Evolutionary conservation across 192 early-diverging fungal species (phyloP).

Genomic region (Umbelopsis sp.): DNA sequence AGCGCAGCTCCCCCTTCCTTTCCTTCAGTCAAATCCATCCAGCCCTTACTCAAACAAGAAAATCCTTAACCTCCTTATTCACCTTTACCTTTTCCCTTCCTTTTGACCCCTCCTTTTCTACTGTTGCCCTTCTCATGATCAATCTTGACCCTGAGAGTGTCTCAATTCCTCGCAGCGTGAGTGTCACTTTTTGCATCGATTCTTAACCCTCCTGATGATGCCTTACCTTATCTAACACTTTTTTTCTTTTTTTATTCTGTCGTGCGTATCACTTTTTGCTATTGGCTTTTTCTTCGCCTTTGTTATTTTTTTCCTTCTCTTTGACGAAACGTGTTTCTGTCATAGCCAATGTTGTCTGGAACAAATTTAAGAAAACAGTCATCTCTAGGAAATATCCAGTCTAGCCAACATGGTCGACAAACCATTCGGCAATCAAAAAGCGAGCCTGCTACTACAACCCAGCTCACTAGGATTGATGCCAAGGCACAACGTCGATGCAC

Average conservation of each 20-base stretch:
- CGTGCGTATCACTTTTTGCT: slow-evolving; percentile 10
- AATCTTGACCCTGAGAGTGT: slow-evolving; percentile 19
- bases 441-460: neutral
- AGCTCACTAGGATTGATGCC: neutral
- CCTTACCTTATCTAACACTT: neutral
- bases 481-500: slow-evolving; percentile 12
- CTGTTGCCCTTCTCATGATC: slow-evolving; percentile 10
- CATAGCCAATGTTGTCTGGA: slow-evolving; percentile 15
- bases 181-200: slow-evolving; percentile 14
- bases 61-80: neutral
- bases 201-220: neutral
- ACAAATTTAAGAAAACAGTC: slow-evolving; percentile 9
- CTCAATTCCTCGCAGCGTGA: slow-evolving; percentile 14
- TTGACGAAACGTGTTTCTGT: neutral
- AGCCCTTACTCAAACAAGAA: neutral
- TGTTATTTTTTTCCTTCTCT: neutral
- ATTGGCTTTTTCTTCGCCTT: neutral
- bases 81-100: slow-evolving; percentile 11
- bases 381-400: neutral
- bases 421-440: slow-evolving; percentile 4
- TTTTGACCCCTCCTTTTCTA: neutral
- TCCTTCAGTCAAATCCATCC: neutral
- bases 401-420: slow-evolving; percentile 7
- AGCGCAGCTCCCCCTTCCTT: neutral
- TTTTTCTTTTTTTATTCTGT: neutral